Base-by-base conservation (phyloP, 2,329 filamentous ascomycete species). In the Thielaviopsis musarum region DNA sequence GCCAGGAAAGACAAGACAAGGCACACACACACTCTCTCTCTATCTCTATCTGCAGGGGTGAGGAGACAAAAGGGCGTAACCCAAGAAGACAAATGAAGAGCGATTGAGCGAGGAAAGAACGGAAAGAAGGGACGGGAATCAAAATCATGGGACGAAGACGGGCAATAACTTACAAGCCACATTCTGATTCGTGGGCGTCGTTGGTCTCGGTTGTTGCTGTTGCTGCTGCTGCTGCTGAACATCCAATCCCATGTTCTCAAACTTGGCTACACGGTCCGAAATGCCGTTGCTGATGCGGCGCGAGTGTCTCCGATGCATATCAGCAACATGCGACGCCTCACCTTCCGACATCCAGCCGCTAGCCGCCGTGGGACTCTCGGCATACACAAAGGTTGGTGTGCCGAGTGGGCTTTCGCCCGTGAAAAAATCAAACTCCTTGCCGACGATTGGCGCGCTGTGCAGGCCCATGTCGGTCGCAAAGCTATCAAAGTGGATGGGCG, bases 281-380 rank as follows among this genome's bases (percentile, higher is more conserved):
- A 84, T 82, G 22, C 77, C 79, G 64, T 79, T 78, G 71, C 81
- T 83, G 65, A 84, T 76, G 63, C 80, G 73, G 63, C 77, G 66
- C 15, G 26, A 53, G 56, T 60, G 56, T 54, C 56, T 24, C 48
- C 56, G 41, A 22, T 48, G n/a, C 49, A 52, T 63, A 67, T 66
- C 38, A 75, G 73, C 55, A 64, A 67, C 55, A 73, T 73, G 61
- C 73, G 71, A 55, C 19, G 71, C 72, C 59, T 77, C 75, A 45
- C 71, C 72, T 63, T 81, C 77, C 7, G 77, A 76, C 58, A 72
- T 71, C 78, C 78, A 81, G 38, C 73, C 69, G 55, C 66, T 70
- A 15, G 69, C 64, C 10, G 66, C 66, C 51, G 71, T 70, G 57
- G 73, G 71, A 69, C 72, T 71, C n/a, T 79, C 74, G 34, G 72